Conservation (phyloP, 306 rosid species). For the Dalbergia cultrata region DNA sequence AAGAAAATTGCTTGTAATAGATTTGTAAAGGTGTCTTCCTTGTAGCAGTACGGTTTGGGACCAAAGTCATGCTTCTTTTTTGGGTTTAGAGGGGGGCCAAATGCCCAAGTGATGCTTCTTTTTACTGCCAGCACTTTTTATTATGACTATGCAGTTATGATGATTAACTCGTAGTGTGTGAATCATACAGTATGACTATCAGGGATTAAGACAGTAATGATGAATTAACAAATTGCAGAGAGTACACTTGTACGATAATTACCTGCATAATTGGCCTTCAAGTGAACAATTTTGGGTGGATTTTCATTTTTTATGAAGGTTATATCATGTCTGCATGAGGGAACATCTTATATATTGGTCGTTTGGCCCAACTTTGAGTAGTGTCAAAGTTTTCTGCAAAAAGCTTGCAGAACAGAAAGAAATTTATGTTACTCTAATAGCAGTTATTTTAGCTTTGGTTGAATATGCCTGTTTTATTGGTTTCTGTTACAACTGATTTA, state of each 20-base stretch:
- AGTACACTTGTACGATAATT: slow-evolving; percentile 6
- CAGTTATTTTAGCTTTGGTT: slow-evolving; percentile 18
- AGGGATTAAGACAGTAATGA: not conserved
- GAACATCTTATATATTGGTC: slow-evolving; percentile 7
- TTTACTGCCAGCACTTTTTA: slow-evolving; percentile 9
- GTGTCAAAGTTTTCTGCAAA: not conserved
- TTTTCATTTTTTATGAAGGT: slow-evolving; percentile 31
- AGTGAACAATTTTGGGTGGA: slow-evolving; percentile 19
- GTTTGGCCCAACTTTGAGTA: slow-evolving; percentile 10
- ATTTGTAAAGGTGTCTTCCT: not conserved
- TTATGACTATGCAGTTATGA: slow-evolving; percentile 2
- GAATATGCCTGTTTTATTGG: not conserved
- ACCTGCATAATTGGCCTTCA: slow-evolving; percentile 8
- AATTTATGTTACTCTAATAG: slow-evolving; percentile 3
- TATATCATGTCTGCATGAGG: slow-evolving; percentile 7
- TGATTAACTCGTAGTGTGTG: slow-evolving; percentile 5
- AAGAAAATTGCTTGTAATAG: slow-evolving; percentile 25
- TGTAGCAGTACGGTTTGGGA: slow-evolving; percentile 35
- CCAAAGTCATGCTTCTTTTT: too few relatives aligned
- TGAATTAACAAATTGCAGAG: slow-evolving; percentile 17
- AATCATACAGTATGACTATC: not conserved
- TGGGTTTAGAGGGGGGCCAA: too few relatives aligned
- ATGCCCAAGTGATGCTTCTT: not conserved
- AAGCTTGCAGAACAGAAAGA: not conserved
- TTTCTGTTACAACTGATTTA: slow-evolving; percentile 29